Evolutionary conservation across 768 basidiomycete genomes (phyloP).

Genomic region (Pulveroboletus sp.): DNA sequence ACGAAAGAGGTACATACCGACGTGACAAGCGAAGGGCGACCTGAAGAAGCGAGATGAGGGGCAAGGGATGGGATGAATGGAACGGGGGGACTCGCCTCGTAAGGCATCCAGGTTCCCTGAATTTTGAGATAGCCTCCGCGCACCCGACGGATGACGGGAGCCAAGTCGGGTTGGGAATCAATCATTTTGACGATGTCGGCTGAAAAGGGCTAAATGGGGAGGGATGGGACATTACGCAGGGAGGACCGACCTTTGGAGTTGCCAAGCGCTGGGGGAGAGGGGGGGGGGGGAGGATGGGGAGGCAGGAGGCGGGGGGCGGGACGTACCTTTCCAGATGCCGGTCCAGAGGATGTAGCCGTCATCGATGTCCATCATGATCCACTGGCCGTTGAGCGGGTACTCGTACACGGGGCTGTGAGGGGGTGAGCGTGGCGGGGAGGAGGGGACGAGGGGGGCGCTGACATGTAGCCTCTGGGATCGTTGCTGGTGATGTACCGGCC

Average conservation of each 20-base stretch:
- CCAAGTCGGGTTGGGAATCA: constrained; percentile 85
- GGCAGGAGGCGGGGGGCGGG: not conserved
- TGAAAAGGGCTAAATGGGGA: constrained; percentile 31
- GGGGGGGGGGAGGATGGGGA: not conserved
- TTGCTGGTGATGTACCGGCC: constrained; percentile 88
- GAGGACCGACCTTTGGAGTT: constrained; percentile 72
- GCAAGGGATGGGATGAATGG: constrained; percentile 8
- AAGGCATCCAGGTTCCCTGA: constrained; percentile 93
- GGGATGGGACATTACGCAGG: constrained; percentile 6
- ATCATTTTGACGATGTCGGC: constrained; percentile 93
- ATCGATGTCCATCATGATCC: constrained; percentile 96
- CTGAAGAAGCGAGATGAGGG: constrained; percentile 37
- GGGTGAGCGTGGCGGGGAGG: not conserved
- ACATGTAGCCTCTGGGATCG: constrained; percentile 88
- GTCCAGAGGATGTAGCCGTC: constrained; percentile 92
- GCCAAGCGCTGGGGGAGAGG: constrained; percentile 54
- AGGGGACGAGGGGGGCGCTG: constrained; percentile 23
- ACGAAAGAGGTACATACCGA: constrained; percentile 47
- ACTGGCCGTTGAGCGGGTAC: constrained; percentile 83
- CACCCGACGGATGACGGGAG: constrained; percentile 75
- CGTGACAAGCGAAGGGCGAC: constrained; percentile 76
- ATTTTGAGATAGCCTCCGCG: constrained; percentile 88
- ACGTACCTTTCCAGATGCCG: constrained; percentile 86
- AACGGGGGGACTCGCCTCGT: constrained; percentile 51
- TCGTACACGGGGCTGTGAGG: constrained; percentile 74